Evolutionary conservation across 257 asterid genomes (phyloP), one percentile per base, ranked within the genome.

Genomic region (Solanum ahanhuiri): DNA sequence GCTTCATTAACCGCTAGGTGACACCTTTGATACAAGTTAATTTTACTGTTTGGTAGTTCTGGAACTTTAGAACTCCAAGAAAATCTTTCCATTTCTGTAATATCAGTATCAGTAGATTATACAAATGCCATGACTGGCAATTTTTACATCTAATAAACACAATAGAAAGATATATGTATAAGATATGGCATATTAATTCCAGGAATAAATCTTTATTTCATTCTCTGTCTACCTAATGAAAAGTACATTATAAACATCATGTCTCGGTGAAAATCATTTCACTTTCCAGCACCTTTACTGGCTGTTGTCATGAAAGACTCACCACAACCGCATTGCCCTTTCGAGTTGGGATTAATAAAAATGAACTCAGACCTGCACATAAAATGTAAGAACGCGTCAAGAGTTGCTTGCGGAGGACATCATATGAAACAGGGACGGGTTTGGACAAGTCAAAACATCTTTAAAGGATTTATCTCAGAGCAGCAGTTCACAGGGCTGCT

Each of bases 311-410:
- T 85, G 67, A 88, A 88, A 45, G 90, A 88, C 18, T 85, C 88
- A 7, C 90, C 90, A 86, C 90, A 88, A 72, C 90, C 90, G 41
- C 88, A 86, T 51, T 88, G 85, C 70, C 88, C 88, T 72, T 82
- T 86, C 5, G 90, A 83, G 33, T 88, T 88, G 30, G 88, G 90
- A 71, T 88, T 88, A 66, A 88, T 86, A 15, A 63, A 86, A 73
- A 82, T 17, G 25, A 39, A 81, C 64, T 88, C 88, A 54, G 86
- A 88, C 79, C 87, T 84, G 87, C 45, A 30, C 72, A 72, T 72
- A 72, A 60, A 60, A 72, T 71, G 83, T 33, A 31, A 33, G 57
- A 30, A 45, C 54, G 23, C 25, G 9, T 79, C 66, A 45, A 6
- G 20, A 45, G 33, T 60, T 15, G 18, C 28, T 30, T 17, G 84